These are phyloP conservation scores for Diplodia intermedia DNA, from an alignment of 2,329 filamentous ascomycete species.

Conservation along the genomic window DNA sequence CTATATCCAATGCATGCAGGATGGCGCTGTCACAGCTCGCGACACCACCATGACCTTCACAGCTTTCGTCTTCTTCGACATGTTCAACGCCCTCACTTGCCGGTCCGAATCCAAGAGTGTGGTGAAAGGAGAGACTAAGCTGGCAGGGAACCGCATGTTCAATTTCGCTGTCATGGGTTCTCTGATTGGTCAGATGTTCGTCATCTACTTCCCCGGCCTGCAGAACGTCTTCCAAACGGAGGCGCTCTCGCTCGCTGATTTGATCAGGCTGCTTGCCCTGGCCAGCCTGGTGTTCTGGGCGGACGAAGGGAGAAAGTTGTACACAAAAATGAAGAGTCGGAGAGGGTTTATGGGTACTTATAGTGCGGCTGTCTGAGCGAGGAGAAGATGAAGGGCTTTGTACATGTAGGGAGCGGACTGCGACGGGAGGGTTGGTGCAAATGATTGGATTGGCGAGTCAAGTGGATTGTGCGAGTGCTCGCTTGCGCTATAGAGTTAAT, in stretches of 20 bases:
- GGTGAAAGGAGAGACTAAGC: constrained; percentile 79
- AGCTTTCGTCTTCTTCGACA: constrained; percentile 98
- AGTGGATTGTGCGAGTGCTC: not conserved
- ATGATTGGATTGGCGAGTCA: constrained; percentile 16
- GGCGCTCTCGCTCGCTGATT: constrained; percentile 74
- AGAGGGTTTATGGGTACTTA: constrained; percentile 44
- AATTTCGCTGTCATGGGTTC: constrained; percentile 93
- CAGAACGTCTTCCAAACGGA: constrained; percentile 98
- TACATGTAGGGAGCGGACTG: constrained; percentile 10
- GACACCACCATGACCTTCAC: constrained; percentile 99
- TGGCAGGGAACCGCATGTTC: constrained; percentile 87
- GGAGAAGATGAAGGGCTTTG: not conserved
- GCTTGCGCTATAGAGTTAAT: constrained; percentile 8
- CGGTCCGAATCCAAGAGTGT: constrained; percentile 90
- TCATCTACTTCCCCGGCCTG: constrained; percentile 93
- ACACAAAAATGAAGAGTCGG: constrained; percentile 52
- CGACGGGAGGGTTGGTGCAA: not conserved
- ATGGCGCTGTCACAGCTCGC: constrained; percentile 83
- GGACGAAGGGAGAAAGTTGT: constrained; percentile 84
- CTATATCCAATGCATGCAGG: constrained; percentile 91
- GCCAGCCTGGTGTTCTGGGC: constrained; percentile 95
- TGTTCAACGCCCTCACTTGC: constrained; percentile 97
- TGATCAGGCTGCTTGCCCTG: constrained; percentile 74
- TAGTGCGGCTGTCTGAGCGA: constrained; percentile 47
- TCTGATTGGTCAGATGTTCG: constrained; percentile 82